phyloP scores from a whole-genome alignment of 768 basidiomycete species.

The Leccinellum albellum region DNA sequence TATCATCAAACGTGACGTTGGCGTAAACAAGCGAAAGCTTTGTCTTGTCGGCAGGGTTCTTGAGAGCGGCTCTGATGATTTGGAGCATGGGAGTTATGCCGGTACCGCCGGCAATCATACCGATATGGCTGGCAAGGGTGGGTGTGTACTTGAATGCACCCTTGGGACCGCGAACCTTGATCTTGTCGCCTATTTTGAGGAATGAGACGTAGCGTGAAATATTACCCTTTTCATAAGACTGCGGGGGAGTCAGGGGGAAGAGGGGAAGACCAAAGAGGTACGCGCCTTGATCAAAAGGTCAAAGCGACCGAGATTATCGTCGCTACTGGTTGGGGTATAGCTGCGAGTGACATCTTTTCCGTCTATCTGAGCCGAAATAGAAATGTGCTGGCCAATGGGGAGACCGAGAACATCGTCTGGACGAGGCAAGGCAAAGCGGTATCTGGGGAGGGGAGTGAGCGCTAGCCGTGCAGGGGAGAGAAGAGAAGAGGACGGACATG shows the following conservation, averaged over 20 bases:
- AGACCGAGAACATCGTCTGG: slow-evolving; percentile 80
- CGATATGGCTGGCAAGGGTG: slow-evolving; percentile 68
- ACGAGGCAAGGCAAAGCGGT: slow-evolving; percentile 84
- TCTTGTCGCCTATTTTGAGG: slow-evolving; percentile 82
- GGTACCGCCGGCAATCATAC: slow-evolving; percentile 98
- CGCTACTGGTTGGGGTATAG: slow-evolving; percentile 94
- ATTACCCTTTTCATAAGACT: slow-evolving; percentile 98
- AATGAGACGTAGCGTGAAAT: slow-evolving; percentile 82
- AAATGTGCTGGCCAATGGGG: slow-evolving; percentile 95
- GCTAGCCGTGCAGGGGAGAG: background rate
- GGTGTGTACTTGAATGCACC: slow-evolving; percentile 87
- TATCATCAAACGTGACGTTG: slow-evolving; percentile 90
- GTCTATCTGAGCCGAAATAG: slow-evolving; percentile 83
- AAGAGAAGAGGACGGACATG: slow-evolving; percentile 49
- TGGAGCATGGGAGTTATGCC: slow-evolving; percentile 99
- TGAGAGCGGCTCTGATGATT: slow-evolving; percentile 90
- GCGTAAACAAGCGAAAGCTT: slow-evolving; percentile 89
- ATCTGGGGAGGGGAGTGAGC: slow-evolving; percentile 46
- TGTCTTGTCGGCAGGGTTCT: slow-evolving; percentile 84
- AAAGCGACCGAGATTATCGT: slow-evolving; percentile 91
- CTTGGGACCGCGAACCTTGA: slow-evolving; percentile 94
- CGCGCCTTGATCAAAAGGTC: slow-evolving; percentile 94
- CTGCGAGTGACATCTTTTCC: slow-evolving; percentile 88
- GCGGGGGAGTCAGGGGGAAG: background rate
- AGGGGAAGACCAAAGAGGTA: background rate